A percentile compares a stretch with the other conserved stretches of the same genome.
Evolutionary conservation across 1,284 basidiomycete species (phyloP).

Genomic region (Sanghuangporus sanghuang): DNA sequence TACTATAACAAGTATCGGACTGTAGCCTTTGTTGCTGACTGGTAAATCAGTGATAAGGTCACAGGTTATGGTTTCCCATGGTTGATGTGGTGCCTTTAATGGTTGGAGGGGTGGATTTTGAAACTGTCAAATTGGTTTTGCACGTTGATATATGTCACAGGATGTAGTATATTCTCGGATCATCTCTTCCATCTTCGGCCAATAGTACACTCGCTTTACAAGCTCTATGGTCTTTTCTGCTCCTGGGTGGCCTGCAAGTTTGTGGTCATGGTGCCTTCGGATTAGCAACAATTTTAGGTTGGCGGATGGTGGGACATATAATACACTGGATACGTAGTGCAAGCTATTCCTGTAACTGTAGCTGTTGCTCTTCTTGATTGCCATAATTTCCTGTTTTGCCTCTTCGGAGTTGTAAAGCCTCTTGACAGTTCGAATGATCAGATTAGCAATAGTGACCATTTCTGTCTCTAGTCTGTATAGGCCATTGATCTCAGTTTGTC

Average conservation of each 20-base stretch:
- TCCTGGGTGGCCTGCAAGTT: conserved; percentile 29
- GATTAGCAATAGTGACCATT: not conserved
- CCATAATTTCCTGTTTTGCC: conserved; percentile 17
- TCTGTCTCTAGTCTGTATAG: not conserved
- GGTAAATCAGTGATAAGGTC: conserved; percentile 27
- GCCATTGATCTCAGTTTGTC: not conserved
- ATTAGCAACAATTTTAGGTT: not conserved
- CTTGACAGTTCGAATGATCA: conserved; percentile 24
- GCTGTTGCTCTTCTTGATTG: not conserved
- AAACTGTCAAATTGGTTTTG: conserved; percentile 14
- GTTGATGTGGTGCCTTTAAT: conserved; percentile 9
- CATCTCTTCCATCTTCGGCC: conserved; percentile 20
- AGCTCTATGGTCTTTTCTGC: conserved; percentile 25
- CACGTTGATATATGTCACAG: conserved; percentile 20
- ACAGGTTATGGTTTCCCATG: conserved; percentile 19
- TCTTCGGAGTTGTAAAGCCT: not conserved
- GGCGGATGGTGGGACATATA: conserved; percentile 15
- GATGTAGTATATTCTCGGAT: conserved; percentile 20
- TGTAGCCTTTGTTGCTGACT: conserved; percentile 25
- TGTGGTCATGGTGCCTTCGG: not conserved
- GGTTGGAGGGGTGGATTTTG: conserved; percentile 19
- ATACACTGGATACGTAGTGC: not conserved
- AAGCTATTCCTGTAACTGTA: not conserved
- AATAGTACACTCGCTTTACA: conserved; percentile 22
- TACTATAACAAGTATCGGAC: conserved; percentile 34